Percentiles rank a stretch among this genome's conserved stretches.
Conservation (phyloP, 768 basidiomycete genomes). For the Podaxis sp. region DNA sequence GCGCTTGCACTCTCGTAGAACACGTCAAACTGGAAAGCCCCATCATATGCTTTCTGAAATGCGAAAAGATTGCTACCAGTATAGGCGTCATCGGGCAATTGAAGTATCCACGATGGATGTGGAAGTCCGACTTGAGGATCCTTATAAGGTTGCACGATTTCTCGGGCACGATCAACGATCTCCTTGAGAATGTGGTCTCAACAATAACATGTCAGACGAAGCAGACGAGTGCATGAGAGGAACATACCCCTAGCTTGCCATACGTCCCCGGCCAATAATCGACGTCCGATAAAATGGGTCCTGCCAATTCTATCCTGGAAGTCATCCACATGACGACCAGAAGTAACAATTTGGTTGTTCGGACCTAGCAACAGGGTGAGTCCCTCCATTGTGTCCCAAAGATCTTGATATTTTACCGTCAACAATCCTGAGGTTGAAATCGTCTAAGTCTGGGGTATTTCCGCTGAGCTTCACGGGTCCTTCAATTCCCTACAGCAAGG, state of each 20-base stretch:
- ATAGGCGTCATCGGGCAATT: conserved; percentile 70
- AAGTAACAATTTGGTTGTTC: conserved; percentile 47
- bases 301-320: conserved; percentile 65
- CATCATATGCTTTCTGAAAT: conserved; percentile 82
- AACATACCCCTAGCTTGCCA: conserved; percentile 80
- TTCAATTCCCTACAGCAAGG: conserved; percentile 58
- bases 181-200: conserved; percentile 62
- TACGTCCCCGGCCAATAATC: conserved; percentile 55
- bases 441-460: conserved; percentile 71
- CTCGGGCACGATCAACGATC: conserved; percentile 53
- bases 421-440: conserved; percentile 74
- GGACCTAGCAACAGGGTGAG: conserved; percentile 38
- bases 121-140: conserved; percentile 47
- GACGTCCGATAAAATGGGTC: conserved; percentile 65
- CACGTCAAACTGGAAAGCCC: conserved; percentile 85
- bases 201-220: conserved; percentile 1
- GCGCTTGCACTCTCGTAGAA: conserved; percentile 77
- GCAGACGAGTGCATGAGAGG: not conserved
- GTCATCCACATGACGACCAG: conserved; percentile 50
- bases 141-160: conserved; percentile 50
- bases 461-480: conserved; percentile 71
- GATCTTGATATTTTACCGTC: conserved; percentile 48
- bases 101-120: conserved; percentile 77
- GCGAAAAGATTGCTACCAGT: conserved; percentile 78
- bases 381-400: conserved; percentile 8